Base-by-base conservation (phyloP, 2,329 filamentous ascomycete genomes). In the Neofusicoccum kwambonambiense region DNA sequence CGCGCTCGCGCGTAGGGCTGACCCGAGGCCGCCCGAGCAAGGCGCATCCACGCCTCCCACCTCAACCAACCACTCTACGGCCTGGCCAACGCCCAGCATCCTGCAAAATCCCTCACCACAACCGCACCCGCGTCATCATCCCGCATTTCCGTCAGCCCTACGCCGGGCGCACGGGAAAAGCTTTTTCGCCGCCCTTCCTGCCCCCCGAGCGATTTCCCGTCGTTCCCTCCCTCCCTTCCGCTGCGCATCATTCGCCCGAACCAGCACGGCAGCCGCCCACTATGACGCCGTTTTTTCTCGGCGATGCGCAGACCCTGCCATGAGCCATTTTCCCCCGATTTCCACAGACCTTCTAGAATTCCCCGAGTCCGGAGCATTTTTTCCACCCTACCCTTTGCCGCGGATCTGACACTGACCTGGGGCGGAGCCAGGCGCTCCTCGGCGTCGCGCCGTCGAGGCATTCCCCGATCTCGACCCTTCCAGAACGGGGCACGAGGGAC, bases 101-200 rank as follows among this genome's bases (percentile, higher is more conserved):
- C 37, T 39, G 6, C 56, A 60, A 60, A 60, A 60, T 60, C 56
- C 56, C 56, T 47, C 56, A 60, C 39, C 11, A 19, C 27, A n/a
- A 35, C 22, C 41, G 6, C 51, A 17, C 52, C 41, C n/a, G 41
- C 41, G 41, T 60, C 56, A 37, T 47, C 42, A 47, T 60, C 56
- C 56, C 56, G 56, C 56, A 37, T 12, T n/a, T 58, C 56, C 56
- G 31, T 60, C 56, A 60, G 56, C 56, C 56, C 56, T 60, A 60
- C 56, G n/a, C 13, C 27, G 6, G 27, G 4, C 27, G 27, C 27
- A 31, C n/a, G 35, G 31, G 4, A 11, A 13, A 49, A 9, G 8
- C 54, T 7, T 56, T 27, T n/a, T 41, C 42, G 41, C 12, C 17
- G 3, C 19, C 12, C 47, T 51, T 39, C 41, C 41, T n/a, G n/a